A percentile compares a stretch with the other conserved stretches of the same genome.
These are phyloP conservation scores for Corynespora cassiicola DNA, from an alignment of 2,329 filamentous ascomycete species.

Conservation along the genomic window DNA sequence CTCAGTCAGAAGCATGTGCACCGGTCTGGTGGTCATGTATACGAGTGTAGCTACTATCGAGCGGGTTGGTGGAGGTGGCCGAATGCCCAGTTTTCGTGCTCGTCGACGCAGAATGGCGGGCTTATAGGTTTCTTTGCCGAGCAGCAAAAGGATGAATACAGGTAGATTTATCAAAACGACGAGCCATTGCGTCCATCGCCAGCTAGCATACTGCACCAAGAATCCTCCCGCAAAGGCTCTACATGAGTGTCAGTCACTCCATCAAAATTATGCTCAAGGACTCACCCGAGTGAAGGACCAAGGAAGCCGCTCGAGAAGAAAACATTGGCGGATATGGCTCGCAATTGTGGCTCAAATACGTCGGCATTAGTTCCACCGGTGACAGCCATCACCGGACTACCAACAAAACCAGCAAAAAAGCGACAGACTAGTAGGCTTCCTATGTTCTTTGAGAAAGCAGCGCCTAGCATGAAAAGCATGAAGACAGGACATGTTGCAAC, in stretches of 20 bases:
- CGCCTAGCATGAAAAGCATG: constrained; percentile 61
- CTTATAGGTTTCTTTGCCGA: constrained; percentile 62
- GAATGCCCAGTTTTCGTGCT: constrained; percentile 35
- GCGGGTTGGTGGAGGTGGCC: constrained; percentile 18
- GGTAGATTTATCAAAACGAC: constrained; percentile 45
- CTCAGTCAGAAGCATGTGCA: constrained; percentile 47
- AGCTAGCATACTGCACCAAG: constrained; percentile 51
- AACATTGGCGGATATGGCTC: constrained; percentile 31
- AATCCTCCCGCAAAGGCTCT: constrained; percentile 49
- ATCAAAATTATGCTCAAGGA: no score
- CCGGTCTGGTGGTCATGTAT: constrained; percentile 54
- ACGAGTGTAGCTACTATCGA: constrained; percentile 29
- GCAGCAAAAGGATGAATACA: constrained; percentile 41
- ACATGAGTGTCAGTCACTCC: no score
- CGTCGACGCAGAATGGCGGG: constrained; percentile 48
- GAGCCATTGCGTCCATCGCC: constrained; percentile 48
- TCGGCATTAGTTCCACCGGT: constrained; percentile 46
- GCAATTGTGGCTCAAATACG: constrained; percentile 29
- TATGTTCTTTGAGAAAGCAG: constrained; percentile 57
- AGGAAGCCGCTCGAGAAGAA: constrained; percentile 45
- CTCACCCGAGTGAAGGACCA: constrained; percentile 38
- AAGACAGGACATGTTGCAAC: constrained; percentile 52
- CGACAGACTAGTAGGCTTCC: constrained; percentile 58
- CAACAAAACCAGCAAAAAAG: constrained; percentile 76
- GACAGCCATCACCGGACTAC: constrained; percentile 59